Percentiles rank a stretch among this genome's conserved stretches.
These are phyloP conservation scores for Geosmithia morbida DNA, from an alignment of 2,329 filamentous ascomycete genomes.

Conservation along the genomic window DNA sequence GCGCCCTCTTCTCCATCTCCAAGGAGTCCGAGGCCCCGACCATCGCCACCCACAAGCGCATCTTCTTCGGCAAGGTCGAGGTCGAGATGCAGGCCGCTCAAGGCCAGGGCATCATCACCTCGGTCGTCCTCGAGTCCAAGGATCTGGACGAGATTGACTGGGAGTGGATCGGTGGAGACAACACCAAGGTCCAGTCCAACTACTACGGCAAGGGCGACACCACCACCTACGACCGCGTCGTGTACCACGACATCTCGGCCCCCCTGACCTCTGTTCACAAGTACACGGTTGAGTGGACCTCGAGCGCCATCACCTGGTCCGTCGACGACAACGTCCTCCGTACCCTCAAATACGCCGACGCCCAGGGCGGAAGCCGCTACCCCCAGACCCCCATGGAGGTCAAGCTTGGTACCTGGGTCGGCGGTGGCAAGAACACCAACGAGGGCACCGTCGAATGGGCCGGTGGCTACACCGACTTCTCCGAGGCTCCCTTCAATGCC, in stretches of 20 bases:
- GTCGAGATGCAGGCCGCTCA: constrained; percentile 64
- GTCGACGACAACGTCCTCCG: constrained; percentile 49
- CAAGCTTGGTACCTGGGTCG: constrained; percentile 55
- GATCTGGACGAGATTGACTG: constrained; percentile 81
- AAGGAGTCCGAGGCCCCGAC: constrained; percentile 53
- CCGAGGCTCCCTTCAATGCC: constrained; percentile 34
- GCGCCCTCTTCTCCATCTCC: constrained; percentile 52
- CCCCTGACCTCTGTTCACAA: constrained; percentile 47
- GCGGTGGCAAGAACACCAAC: constrained; percentile 39
- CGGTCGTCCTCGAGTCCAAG: constrained; percentile 78
- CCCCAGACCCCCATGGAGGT: constrained; percentile 63
- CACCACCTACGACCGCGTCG: constrained; percentile 55
- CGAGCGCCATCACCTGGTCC: constrained; percentile 46
- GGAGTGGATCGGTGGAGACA: constrained; percentile 79
- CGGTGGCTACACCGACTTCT: constrained; percentile 46
- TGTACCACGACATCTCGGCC: constrained; percentile 40
- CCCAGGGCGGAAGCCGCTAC: constrained; percentile 41
- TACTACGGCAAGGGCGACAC: constrained; percentile 68
- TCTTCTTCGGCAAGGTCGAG: constrained; percentile 90
- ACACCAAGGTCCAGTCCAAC: constrained; percentile 68
- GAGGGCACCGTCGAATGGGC: constrained; percentile 60
- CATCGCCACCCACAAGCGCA: constrained; percentile 69
- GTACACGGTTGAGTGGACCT: constrained; percentile 56
- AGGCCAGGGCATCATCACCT: constrained; percentile 79
- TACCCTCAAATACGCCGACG: constrained; percentile 44